phyloP scores from a whole-genome alignment of 495 filamentous ascomycete species.

The Tuber magnatum region DNA sequence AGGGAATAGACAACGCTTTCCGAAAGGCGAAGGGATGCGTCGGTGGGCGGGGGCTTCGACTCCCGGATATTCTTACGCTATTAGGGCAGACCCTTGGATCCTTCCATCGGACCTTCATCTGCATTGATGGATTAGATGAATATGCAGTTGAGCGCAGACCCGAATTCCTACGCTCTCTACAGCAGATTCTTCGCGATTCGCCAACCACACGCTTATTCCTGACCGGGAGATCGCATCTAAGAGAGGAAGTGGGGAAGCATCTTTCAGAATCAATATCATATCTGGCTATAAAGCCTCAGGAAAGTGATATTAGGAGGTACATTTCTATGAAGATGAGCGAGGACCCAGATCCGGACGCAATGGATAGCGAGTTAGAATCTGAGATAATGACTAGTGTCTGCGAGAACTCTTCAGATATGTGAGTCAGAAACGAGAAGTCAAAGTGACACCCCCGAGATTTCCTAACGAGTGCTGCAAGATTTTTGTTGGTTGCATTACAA shows the following conservation, averaged over 20 bases:
- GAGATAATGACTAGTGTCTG: conserved; percentile 11
- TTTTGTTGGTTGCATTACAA: neutral
- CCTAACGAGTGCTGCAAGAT: neutral
- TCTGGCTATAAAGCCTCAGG: neutral
- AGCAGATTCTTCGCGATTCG: neutral
- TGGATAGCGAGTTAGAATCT: neutral
- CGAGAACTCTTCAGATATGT: conserved; percentile 12
- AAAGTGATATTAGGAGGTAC: conserved; percentile 12
- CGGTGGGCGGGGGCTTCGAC: neutral
- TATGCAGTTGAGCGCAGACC: conserved; percentile 9
- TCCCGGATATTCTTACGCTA: neutral
- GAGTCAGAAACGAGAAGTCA: neutral
- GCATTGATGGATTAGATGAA: conserved; percentile 21
- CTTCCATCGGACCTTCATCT: conserved; percentile 4
- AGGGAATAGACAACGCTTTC: neutral
- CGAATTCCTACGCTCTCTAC: conserved; percentile 8
- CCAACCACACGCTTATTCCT: conserved; percentile 13
- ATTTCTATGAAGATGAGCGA: conserved; percentile 6
- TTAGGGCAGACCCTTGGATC: neutral
- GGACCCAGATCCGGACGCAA: conserved; percentile 10
- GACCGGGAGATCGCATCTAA: conserved; percentile 13
- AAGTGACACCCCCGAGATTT: neutral
- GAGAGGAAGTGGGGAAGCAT: conserved; percentile 7
- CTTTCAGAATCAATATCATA: neutral
- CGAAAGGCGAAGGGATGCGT: neutral